phyloP scores from a whole-genome alignment of 176 grass and related monocot genomes.

The Rhynchospora tenuis region DNA sequence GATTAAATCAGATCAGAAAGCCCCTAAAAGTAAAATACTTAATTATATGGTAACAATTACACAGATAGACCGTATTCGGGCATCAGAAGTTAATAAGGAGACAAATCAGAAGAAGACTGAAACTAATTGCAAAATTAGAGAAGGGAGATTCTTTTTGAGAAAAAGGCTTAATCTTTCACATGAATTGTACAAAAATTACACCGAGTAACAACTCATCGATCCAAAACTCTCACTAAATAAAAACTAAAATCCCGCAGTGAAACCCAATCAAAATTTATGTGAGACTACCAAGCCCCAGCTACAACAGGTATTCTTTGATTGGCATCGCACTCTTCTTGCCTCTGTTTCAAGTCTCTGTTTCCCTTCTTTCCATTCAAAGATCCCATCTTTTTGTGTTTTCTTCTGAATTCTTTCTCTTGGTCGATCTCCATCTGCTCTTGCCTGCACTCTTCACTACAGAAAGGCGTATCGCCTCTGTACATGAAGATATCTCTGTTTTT shows the following conservation, averaged over 20 bases:
- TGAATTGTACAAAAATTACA: constrained; percentile 14
- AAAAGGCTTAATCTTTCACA: constrained; percentile 9
- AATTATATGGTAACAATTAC: not conserved
- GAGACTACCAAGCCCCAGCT: constrained; percentile 11
- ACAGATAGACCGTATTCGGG: not conserved
- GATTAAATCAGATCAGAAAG: not conserved
- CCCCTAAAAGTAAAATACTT: too few species aligned
- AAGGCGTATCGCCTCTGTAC: constrained; percentile 69
- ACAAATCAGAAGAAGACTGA: not conserved
- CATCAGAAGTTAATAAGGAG: too few species aligned
- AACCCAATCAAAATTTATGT: not conserved
- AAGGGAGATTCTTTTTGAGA: not conserved
- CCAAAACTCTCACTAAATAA: not conserved
- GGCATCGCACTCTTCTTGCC: constrained; percentile 5
- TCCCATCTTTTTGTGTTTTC: not conserved
- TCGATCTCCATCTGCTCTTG: constrained; percentile 63
- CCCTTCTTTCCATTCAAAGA: not conserved
- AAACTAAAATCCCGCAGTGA: not conserved
- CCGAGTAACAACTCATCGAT: not conserved
- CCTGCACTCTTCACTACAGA: constrained; percentile 78
- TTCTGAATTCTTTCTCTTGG: constrained; percentile 15
- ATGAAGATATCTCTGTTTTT: constrained; percentile 65
- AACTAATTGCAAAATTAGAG: not conserved
- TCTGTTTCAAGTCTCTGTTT: constrained; percentile 9
- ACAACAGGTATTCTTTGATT: constrained; percentile 12